Base-by-base conservation (phyloP, 2,329 filamentous ascomycete species). In the Bimuria novae-zelandiae region DNA sequence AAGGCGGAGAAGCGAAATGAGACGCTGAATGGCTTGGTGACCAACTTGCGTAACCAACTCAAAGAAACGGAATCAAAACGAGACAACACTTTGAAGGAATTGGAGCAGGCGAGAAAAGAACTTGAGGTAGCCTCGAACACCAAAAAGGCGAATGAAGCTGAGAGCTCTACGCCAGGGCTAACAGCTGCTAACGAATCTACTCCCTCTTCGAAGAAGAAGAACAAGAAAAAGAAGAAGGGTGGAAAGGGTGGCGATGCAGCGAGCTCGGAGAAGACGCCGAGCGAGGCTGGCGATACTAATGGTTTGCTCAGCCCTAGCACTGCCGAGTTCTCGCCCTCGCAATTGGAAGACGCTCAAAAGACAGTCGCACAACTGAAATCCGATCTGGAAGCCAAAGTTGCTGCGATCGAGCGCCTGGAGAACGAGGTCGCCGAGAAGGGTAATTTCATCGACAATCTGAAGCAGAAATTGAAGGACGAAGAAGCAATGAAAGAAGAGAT, bases 401-500 rank as follows among this genome's bases (percentile, higher is more conserved):
- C 60, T 1, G 62, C 62, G 4, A 70, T 74, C 23, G 67, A 67
- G 22, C 63, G 59, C 7, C 49, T 76, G 19, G 65, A 73, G 30
- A 54, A 48, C n/a, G 66, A 74, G 27, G 56, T 76, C 27, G 52
- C 59, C 0, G 61, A 69, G 37, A 92, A 91, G 65, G 87, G 92
- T 59, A 79, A 80, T 1, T 85, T 86, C 33, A 92, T 97, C 47
- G 85, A 90, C 49, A 82, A 81, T 12, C 78, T 97, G 4, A 83
- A 84, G 22, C 82, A 84, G 51, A 87, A 88, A 70, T 79, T 90
- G 67, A 89, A 87, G 14, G 89, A 94, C 51, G 83, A 87, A 65
- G 90, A 93, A 49, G 87, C 88, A 17, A 78, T 96, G 37, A 82
- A 84, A 22, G 92, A 96, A 64, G 92, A 97, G 74, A 89, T 97